Base-by-base conservation (phyloP, 1,284 basidiomycete species). In the Rhodotorula sp. region DNA sequence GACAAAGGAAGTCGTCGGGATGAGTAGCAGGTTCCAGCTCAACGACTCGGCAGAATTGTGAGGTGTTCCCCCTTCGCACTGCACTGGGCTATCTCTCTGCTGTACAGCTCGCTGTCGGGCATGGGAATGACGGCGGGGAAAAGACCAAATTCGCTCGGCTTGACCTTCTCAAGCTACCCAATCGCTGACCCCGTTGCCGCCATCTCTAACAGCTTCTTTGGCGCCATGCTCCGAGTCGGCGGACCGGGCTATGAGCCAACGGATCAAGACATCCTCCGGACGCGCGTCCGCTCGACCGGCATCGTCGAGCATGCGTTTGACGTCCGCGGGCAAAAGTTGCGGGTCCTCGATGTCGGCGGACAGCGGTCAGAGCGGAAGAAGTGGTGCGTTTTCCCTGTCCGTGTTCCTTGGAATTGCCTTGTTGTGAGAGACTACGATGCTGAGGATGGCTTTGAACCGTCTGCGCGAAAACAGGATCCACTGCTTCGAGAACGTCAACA, bases 181-280 rank as follows among this genome's bases (percentile, higher is more conserved):
- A 20, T 51, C 29, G 45, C 53, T 30, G 26, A 7, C 26, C 29
- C 18, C 29, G 30, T n/a, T n/a, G n/a, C 44, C 29, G 7, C 8
- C 22, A 48, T 3, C n/a, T 22, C 10, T 37, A 5, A 49, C 70
- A 75, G 78, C 74, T 81, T 80, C 75, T 80, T 81, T 69, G 79
- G 80, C 68, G 78, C 77, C 29, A 78, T 80, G 54, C 62, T 70
- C 10, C 75, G 80, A 14, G 78, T 80, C 67, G 80, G 77, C 20
- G 70, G 68, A 6, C 76, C 73, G n/a, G 68, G 71, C 44, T 81
- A 80, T 73, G 56, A 78, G 24, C 80, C 81, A 2, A 79, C 77
- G 12, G 80, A 81, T 64, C 77, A 80, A 62, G 81, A 81, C 63
- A 79, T 81, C 30, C 70, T 81, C 7, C 75, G 80, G 48, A 79